Conservation (phyloP, 2,329 filamentous ascomycete genomes). For the Phaeophleospora eucalypticola region DNA sequence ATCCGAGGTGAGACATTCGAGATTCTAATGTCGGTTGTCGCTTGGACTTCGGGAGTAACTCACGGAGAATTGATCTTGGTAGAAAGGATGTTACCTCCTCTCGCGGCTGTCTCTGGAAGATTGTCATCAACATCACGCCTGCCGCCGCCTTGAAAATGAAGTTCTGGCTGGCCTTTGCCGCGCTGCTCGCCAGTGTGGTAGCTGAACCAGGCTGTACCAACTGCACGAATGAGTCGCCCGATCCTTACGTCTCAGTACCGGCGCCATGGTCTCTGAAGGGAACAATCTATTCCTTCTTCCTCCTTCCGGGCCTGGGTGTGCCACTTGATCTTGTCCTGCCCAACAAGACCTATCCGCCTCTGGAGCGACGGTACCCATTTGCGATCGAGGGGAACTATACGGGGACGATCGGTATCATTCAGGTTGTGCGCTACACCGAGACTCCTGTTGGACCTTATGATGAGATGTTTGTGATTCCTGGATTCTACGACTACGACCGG, state of each 20-base stretch:
- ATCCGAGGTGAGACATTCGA: not conserved
- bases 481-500: slow-evolving; percentile 12
- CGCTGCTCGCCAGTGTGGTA: not conserved
- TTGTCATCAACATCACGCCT: too few relatives aligned
- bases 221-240: slow-evolving; percentile 17
- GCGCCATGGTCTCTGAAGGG: slow-evolving; percentile 19
- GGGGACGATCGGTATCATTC: slow-evolving; percentile 19
- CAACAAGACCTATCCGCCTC: slow-evolving; percentile 12
- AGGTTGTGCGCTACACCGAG: slow-evolving; percentile 20
- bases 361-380: slow-evolving; percentile 11
- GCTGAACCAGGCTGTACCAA: slow-evolving; percentile 8
- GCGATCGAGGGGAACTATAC: slow-evolving; percentile 11
- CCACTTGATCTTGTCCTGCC: slow-evolving; percentile 8
- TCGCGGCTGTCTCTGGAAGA: too few relatives aligned
- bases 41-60: not conserved
- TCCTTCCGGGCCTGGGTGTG: slow-evolving; percentile 10
- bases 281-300: slow-evolving; percentile 13
- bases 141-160: not conserved
- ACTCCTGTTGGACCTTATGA: slow-evolving; percentile 21
- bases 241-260: slow-evolving; percentile 8
- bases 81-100: not conserved
- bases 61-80: not conserved
- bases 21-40: slow-evolving; percentile 1
- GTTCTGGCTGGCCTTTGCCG: not conserved
- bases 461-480: slow-evolving; percentile 20